Base-by-base conservation (phyloP, 169 alveolate genomes). In the Eimeria brunetti region DNA sequence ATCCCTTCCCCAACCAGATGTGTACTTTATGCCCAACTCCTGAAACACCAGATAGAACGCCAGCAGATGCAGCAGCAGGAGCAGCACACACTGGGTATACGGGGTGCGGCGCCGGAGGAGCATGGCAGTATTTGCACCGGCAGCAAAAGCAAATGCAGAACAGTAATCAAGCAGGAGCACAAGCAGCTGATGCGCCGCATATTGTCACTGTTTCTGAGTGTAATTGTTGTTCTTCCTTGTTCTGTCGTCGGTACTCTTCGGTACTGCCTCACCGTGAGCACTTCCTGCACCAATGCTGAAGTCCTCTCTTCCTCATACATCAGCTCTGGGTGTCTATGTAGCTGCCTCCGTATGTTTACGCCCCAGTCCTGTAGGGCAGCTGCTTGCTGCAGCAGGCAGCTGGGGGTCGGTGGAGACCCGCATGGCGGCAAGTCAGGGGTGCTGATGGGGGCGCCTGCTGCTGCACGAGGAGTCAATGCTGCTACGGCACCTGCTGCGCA, bases 1-100 rank as follows among this genome's bases (percentile, higher is more conserved):
- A 56, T 94, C 84, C 46, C 69, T 56, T 83, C 96, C 96, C 96
- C 96, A 94, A 8, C 96, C 96, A 9, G 80, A 2, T 44, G 96
- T 85, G 90, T 67, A 56, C 62, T 56, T 81, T 38, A 94, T 46
- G 9, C 88, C 92, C 78, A 94, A 41, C 6, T 33, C 80, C 96
- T 84, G 64, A 86, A 81, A 83, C 85, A 75, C 51, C 60, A 76
- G 81, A 33, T 27, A 51, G 88, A 56, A 46, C 84, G 67, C 51
- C 44, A 89, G 76, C 49, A 71, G 69, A 46, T 27, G 33, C n/a
- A n/a, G 11, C 30, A 36, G 80, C 89, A 33, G 36, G 58, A 20
- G 58, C 69, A 38, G 67, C n/a, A 33, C 1, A 33, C 49, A 33
- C 12, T 69, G 1, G 51, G 58, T 46, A 56, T 11, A 9, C 11